Evolutionary conservation across 306 rosid species (phyloP).

Genomic region (Abrus pulchellus): DNA sequence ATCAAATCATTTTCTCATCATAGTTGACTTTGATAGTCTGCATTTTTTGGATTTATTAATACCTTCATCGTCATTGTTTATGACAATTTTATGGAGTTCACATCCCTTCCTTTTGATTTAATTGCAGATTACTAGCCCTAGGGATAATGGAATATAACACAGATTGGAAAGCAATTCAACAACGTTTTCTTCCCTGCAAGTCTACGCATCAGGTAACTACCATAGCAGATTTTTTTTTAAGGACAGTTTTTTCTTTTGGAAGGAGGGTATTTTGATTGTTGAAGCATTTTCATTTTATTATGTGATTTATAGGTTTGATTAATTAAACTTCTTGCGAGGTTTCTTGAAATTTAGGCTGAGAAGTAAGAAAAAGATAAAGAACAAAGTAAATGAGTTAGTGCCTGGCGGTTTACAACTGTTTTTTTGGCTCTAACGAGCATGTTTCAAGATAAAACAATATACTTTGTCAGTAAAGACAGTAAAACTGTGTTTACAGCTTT

Average conservation of each 20-base stretch:
- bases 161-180: constrained; percentile 96
- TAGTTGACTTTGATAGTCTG: constrained; percentile 33
- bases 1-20: not conserved
- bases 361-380: not conserved
- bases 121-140: constrained; percentile 80
- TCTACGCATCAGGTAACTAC: constrained; percentile 83
- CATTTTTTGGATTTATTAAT: constrained; percentile 2
- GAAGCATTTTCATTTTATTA: constrained; percentile 21
- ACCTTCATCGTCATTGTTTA: constrained; percentile 29
- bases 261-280: constrained; percentile 19
- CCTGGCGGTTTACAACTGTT: constrained; percentile 31
- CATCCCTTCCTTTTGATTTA: constrained; percentile 41
- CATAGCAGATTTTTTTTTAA: constrained; percentile 29
- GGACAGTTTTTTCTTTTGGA: constrained; percentile 10
- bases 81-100: constrained; percentile 25
- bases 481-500: constrained; percentile 5
- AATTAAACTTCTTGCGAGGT: not conserved
- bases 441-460: constrained; percentile 21
- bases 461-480: not conserved
- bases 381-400: not conserved
- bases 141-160: constrained; percentile 93
- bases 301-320: not conserved
- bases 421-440: constrained; percentile 34
- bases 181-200: constrained; percentile 94
- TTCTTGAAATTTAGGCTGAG: not conserved